phyloP scores from a whole-genome alignment of 2,329 filamentous ascomycete genomes.

The Escovopsis sp. region DNA sequence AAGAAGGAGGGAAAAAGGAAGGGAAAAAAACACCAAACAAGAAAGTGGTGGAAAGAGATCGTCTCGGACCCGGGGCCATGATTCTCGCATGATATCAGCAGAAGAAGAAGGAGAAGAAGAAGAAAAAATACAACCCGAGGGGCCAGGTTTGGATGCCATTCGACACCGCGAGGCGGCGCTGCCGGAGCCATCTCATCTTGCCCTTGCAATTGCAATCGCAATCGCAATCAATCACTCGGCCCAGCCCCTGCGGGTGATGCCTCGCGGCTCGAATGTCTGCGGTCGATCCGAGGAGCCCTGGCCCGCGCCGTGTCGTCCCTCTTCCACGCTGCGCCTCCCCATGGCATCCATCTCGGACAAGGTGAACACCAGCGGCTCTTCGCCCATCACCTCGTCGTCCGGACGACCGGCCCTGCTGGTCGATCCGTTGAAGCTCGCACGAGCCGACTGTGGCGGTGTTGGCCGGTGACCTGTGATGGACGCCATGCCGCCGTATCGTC shows the following conservation, averaged over 20 bases:
- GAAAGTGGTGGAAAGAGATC: background rate
- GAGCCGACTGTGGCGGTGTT: conserved; percentile 29
- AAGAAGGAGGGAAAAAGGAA: too few species aligned
- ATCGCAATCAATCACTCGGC: too few species aligned
- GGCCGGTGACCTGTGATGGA: conserved; percentile 19
- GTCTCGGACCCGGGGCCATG: background rate
- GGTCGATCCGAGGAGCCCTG: conserved; percentile 25
- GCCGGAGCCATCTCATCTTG: background rate
- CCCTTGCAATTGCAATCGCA: too few species aligned
- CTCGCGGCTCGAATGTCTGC: conserved; percentile 24
- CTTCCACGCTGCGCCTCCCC: conserved; percentile 44
- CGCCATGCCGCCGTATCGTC: conserved; percentile 31
- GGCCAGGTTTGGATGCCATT: background rate
- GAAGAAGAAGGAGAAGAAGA: too few species aligned
- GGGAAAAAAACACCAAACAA: too few species aligned
- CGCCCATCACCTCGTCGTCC: conserved; percentile 41
- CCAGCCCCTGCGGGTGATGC: conserved; percentile 24
- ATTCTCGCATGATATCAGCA: background rate
- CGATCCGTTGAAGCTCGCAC: conserved; percentile 31
- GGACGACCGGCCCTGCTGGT: conserved; percentile 23
- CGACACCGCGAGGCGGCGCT: background rate
- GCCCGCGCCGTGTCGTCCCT: conserved; percentile 26
- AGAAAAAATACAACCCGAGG: background rate
- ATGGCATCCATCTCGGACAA: conserved; percentile 55
- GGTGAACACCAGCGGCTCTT: conserved; percentile 58